phyloP scores from a whole-genome alignment of 2,329 filamentous ascomycete genomes.

The Mariannaea elegans region DNA sequence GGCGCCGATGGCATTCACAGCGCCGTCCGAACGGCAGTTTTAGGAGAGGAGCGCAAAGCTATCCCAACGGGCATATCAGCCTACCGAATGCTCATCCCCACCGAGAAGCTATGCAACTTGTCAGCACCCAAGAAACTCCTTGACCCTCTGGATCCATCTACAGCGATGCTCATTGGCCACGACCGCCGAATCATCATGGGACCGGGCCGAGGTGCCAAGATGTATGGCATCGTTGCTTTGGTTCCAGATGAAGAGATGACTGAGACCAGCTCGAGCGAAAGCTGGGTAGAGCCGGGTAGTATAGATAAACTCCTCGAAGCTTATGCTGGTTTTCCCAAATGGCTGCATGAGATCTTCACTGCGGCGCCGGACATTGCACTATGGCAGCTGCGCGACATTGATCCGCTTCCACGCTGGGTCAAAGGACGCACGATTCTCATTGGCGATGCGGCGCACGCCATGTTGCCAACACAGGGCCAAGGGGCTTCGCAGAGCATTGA shows the following conservation, averaged over 20 bases:
- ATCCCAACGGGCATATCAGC: conserved; percentile 32
- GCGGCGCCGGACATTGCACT: conserved; percentile 12
- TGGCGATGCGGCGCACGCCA: conserved; percentile 24
- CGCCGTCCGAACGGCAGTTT: conserved; percentile 27
- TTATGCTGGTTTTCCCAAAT: conserved; percentile 20
- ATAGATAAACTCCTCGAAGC: conserved; percentile 29
- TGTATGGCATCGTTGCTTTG: conserved; percentile 32
- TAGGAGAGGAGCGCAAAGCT: conserved; percentile 22
- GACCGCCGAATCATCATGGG: conserved; percentile 36
- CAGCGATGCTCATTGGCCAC: conserved; percentile 34
- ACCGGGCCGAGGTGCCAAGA: conserved; percentile 26
- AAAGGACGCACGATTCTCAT: too few relatives aligned
- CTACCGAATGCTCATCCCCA: conserved; percentile 34
- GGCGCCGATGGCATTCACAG: conserved; percentile 38
- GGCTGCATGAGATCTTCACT: conserved; percentile 17
- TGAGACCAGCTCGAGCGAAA: conserved; percentile 28
- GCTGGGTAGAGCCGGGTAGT: conserved; percentile 33
- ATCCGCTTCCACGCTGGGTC: conserved; percentile 17
- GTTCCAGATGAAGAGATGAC: conserved; percentile 31
- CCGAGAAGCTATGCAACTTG: conserved; percentile 19
- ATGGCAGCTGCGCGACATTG: conserved; percentile 23
- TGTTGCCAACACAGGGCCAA: conserved; percentile 24
- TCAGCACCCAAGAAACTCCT: conserved; percentile 23
- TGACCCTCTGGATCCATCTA: conserved; percentile 19
- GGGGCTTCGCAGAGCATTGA: conserved; percentile 25